phyloP scores from a whole-genome alignment of 176 grass and related monocot species.

The Eremochloa ophiuroides region DNA sequence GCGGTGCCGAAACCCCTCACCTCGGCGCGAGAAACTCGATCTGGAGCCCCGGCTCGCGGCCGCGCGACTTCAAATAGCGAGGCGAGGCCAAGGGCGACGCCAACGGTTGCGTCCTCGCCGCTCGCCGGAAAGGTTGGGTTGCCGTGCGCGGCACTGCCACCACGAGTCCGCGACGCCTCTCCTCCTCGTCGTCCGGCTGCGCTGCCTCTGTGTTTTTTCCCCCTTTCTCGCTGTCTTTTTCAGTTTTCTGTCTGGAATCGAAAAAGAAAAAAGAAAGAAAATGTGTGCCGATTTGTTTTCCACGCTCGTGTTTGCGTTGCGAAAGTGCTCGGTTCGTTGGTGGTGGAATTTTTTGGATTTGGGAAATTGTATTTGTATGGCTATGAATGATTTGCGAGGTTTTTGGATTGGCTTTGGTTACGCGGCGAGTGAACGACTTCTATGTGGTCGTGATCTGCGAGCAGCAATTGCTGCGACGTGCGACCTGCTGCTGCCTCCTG shows the following conservation, averaged over 20 bases:
- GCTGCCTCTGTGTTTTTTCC: not conserved
- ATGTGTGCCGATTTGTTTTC: not conserved
- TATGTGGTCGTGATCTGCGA: not conserved
- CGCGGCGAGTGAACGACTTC: not conserved
- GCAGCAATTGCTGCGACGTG: too few relatives aligned
- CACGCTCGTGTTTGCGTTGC: conserved; percentile 5
- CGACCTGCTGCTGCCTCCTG: not conserved
- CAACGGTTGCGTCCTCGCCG: conserved; percentile 21
- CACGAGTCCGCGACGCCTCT: not conserved
- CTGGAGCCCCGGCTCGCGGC: not conserved
- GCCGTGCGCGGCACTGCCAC: conserved; percentile 36
- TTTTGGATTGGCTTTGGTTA: conserved; percentile 29
- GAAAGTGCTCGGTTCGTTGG: not conserved
- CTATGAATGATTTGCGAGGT: not conserved
- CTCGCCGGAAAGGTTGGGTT: conserved; percentile 13
- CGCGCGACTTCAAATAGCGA: not conserved
- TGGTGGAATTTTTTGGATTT: conserved; percentile 1
- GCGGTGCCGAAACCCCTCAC: not conserved
- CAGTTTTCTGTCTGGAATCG: not conserved
- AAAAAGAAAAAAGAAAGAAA: not conserved
- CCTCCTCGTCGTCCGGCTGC: conserved; percentile 15
- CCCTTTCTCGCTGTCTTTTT: not conserved
- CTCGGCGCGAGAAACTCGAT: not conserved
- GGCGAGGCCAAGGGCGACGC: not conserved
- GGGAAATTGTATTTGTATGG: conserved; percentile 26